Percentiles rank a stretch among this genome's conserved stretches.
phyloP scores from a whole-genome alignment of 116 monocot species.

The Trichopus zeylanicus region DNA sequence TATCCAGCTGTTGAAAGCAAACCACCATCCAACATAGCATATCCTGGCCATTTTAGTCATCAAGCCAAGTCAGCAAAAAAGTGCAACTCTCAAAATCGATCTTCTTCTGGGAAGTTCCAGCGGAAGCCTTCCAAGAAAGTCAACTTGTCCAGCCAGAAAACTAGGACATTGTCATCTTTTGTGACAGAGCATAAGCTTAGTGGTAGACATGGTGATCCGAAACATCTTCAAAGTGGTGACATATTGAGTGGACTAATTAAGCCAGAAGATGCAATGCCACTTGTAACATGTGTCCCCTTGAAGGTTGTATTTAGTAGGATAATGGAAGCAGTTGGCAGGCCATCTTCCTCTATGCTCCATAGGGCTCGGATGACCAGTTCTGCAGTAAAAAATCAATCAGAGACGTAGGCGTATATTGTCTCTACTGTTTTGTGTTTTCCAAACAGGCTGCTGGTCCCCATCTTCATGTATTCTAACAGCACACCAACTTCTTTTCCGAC shows the following conservation, averaged over 20 bases:
- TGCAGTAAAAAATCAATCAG: slow-evolving; percentile 16
- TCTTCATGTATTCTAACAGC: background rate
- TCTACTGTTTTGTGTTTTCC: background rate
- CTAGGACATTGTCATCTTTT: slow-evolving; percentile 65
- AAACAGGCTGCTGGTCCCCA: background rate
- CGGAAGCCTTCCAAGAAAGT: slow-evolving; percentile 18
- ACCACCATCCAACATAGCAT: slow-evolving; percentile 15
- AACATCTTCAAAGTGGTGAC: slow-evolving; percentile 7
- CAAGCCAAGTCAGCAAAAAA: slow-evolving; percentile 21
- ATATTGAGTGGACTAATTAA: slow-evolving; percentile 54
- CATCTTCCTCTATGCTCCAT: slow-evolving; percentile 12
- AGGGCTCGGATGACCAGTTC: slow-evolving; percentile 5
- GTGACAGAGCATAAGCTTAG: slow-evolving; percentile 25
- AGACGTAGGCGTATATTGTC: background rate
- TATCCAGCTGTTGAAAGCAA: slow-evolving; percentile 27
- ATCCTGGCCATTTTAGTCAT: slow-evolving; percentile 13
- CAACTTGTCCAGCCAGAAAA: slow-evolving; percentile 31
- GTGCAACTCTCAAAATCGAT: slow-evolving; percentile 6
- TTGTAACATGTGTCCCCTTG: slow-evolving; percentile 76
- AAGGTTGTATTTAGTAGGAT: slow-evolving; percentile 88
- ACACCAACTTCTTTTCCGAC: background rate
- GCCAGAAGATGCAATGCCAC: slow-evolving; percentile 36
- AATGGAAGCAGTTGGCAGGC: slow-evolving; percentile 70
- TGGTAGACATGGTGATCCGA: slow-evolving; percentile 9
- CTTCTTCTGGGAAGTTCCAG: slow-evolving; percentile 21